These are phyloP conservation scores for Citrus reticulata DNA, from an alignment of 345 rosid species.

Conservation along the genomic window DNA sequence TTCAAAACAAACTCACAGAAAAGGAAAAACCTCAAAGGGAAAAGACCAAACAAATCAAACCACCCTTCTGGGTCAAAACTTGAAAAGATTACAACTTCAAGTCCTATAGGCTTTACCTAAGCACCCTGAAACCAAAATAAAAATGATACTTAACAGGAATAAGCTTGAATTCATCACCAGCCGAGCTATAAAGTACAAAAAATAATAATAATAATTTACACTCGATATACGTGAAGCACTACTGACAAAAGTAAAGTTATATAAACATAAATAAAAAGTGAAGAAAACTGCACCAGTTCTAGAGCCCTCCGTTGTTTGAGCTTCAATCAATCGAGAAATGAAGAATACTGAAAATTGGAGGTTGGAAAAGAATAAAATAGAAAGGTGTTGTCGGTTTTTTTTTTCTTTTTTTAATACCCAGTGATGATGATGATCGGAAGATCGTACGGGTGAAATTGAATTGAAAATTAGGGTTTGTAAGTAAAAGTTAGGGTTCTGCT, in stretches of 20 bases:
- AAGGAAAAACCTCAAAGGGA: not conserved
- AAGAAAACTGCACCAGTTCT: slow-evolving; percentile 64
- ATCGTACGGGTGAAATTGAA: slow-evolving; percentile 4
- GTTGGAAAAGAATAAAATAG: not conserved
- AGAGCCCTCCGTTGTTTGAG: slow-evolving; percentile 63
- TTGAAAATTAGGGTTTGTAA: slow-evolving; percentile 19
- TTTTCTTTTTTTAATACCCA: not conserved
- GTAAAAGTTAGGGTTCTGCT: slow-evolving; percentile 49
- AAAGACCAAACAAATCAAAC: not conserved
- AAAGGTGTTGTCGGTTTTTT: not conserved
- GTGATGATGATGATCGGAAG: slow-evolving; percentile 27
- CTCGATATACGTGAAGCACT: not conserved
- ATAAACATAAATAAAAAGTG: not conserved
- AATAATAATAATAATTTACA: too few species aligned
- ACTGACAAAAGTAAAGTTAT: not conserved
- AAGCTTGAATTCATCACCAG: not conserved
- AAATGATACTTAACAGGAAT: too few species aligned
- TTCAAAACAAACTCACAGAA: not conserved
- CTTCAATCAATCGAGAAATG: slow-evolving; percentile 47
- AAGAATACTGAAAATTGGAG: not conserved
- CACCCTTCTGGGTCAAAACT: not conserved
- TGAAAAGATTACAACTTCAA: not conserved
- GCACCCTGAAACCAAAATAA: not conserved
- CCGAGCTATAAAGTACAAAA: not conserved
- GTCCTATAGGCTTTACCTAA: not conserved